These are phyloP conservation scores for Plectosphaerella plurivora DNA, from an alignment of 2,329 filamentous ascomycete genomes.

Conservation along the genomic window DNA sequence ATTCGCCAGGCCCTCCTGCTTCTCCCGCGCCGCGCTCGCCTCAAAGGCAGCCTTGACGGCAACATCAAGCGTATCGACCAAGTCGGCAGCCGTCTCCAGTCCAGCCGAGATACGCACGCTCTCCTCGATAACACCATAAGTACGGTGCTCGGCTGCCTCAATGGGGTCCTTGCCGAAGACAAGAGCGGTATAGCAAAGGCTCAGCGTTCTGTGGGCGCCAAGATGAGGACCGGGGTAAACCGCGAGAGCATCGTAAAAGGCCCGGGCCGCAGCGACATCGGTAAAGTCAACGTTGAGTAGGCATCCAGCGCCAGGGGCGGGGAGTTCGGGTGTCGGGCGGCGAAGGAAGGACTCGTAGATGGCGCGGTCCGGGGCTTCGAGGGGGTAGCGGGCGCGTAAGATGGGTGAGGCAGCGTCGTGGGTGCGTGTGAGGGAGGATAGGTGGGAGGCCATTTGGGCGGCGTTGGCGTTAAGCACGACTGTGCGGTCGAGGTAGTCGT, in stretches of 20 bases:
- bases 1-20: conserved; percentile 23
- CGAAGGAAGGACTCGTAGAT: conserved; percentile 32
- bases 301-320: conserved; percentile 48
- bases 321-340: conserved; percentile 35
- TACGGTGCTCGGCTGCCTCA: conserved; percentile 28
- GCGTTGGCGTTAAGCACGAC: conserved; percentile 38
- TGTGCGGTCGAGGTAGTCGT: conserved; percentile 35
- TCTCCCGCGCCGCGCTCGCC: background rate
- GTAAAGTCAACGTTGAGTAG: conserved; percentile 48
- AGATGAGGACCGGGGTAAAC: conserved; percentile 50
- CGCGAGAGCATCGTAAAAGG: conserved; percentile 45
- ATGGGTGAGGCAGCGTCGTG: conserved; percentile 26
- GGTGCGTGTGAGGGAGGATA: conserved; percentile 21
- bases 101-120: conserved; percentile 43
- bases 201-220: conserved; percentile 47
- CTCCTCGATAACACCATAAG: conserved; percentile 31
- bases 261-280: conserved; percentile 28
- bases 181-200: conserved; percentile 41
- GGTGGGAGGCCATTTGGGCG: conserved; percentile 31
- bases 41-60: background rate
- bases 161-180: conserved; percentile 34
- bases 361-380: conserved; percentile 27
- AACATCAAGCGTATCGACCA: conserved; percentile 28
- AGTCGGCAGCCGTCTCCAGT: conserved; percentile 35
- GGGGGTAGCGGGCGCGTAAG: conserved; percentile 39